phyloP scores from a whole-genome alignment of 139 green algal genomes.

The Auxenochlorella pyrenoidosa region DNA sequence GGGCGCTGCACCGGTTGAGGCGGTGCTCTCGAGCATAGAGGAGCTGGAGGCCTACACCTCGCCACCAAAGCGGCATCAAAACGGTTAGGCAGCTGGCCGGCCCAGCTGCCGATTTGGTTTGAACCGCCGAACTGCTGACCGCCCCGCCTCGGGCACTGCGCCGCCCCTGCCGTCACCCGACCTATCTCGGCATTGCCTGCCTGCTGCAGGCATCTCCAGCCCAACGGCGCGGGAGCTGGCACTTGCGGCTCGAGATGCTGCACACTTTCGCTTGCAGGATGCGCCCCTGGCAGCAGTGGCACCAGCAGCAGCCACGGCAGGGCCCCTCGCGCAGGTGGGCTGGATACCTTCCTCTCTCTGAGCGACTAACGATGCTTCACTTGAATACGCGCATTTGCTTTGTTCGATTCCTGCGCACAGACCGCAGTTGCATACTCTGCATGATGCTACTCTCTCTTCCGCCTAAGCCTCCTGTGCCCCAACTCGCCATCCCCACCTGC shows the following conservation, averaged over 20 bases:
- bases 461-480: not conserved
- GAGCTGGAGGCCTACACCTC: conserved; percentile 20
- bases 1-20: not conserved
- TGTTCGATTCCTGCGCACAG: too few relatives aligned
- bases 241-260: not conserved
- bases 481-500: not conserved
- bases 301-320: not conserved
- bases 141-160: not conserved
- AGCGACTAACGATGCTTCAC: not conserved
- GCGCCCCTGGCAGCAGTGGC: not conserved
- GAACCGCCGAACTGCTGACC: not conserved
- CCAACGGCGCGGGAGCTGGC: conserved; percentile 24
- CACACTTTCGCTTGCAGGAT: not conserved
- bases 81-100: conserved; percentile 2
- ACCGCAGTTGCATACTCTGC: too few relatives aligned
- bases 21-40: conserved; percentile 11
- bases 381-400: too few relatives aligned
- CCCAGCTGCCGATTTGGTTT: conserved; percentile 2
- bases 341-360: not conserved
- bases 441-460: too few relatives aligned
- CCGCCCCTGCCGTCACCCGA: not conserved
- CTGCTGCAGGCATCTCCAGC: conserved; percentile 18
- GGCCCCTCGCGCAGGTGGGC: conserved; percentile 17
- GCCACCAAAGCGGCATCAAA: conserved; percentile 26
- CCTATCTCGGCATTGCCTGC: not conserved